Evolutionary conservation across 345 rosid species (phyloP), one percentile per base, ranked within the genome.

Genomic region (Hibiscus mutabilis): DNA sequence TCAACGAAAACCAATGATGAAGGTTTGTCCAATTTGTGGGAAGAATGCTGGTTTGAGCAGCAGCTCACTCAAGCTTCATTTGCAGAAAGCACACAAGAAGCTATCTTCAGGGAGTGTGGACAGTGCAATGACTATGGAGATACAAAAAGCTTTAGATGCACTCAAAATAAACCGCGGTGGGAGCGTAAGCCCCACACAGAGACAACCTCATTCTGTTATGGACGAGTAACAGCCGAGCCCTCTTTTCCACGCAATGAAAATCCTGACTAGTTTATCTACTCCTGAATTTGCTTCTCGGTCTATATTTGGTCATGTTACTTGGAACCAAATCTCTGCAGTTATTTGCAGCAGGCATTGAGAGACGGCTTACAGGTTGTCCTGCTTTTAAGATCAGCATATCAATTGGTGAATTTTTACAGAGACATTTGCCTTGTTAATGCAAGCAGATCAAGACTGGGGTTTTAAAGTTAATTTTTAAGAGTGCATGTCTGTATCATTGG

Each of bases 81-180:
- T 96, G 74, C 99, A 92, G 77, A 95, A 92, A 73, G 76, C 88
- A 47, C 99, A 95, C 77, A 90, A 83, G 82, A 89, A 85, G 81
- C 75, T 92, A 40, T 92, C 98, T 29, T 90, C 98, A 13, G 97
- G 98, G 66, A 92, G 99, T 22, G 99, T 96, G 16, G 99, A 92
- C 80, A 92, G 99, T 75, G 99, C 99, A 67, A 96, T 96, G 97
- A 90, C 81, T n/a, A 87, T 89, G 96, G 99, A 92, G 77, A 96
- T 92, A 75, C 91, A 92, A 59, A 96, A 96, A 81, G 96, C 91
- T 68, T 75, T 96, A 75, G 90, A 88, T 15, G 96, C 97, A 18
- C 90, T 95, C 37, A 81, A 86, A 73, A 79, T 95, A 63, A 85
- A 86, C 73, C 78, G 90, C 49, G 80, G 91, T 24, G 92, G 90